Evolutionary conservation across 495 filamentous ascomycete genomes (phyloP), one percentile per base, ranked within the genome.

Genomic region (Tuber aestivum): DNA sequence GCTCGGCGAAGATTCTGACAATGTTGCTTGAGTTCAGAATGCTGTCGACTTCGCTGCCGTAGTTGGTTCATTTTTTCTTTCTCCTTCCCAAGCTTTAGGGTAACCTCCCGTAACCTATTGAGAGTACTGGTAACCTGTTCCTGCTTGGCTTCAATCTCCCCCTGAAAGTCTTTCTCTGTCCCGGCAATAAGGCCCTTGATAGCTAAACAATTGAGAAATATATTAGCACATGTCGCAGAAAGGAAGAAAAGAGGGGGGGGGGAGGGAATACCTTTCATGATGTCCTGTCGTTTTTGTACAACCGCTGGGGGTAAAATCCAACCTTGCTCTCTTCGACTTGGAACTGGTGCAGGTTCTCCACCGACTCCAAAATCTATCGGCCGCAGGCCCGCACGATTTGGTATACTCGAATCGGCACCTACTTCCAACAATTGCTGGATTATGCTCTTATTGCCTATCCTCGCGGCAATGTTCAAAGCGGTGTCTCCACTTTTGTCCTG

Each of bases 321-420:
- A 48, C 82, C 74, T 76, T 81, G 78, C 75, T 79, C 74, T 73
- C 82, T 75, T 76, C 82, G 69, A 71, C 76, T 78, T 73, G 81
- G 78, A 68, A 78, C 76, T 6, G 76, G 84, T 14, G 87, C 86
- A 78, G 87, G 90, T 44, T 90, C 87, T n/a, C 89, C 89, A 44
- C 93, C 94, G 35, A 99, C 92, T 14, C 95, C 95, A 85, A 97
- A 98, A 82, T 97, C 95, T 37, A 91, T 87, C 21, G 95, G 94
- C 73, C 92, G 88, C 18, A 97, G 87, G 35, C 94, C 94, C 41
- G 93, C 92, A 56, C 92, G 90, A 81, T 98, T 99, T 1, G 94
- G 88, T 80, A 99, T 94, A 61, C 90, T 88, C 35, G 94, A 90
- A 84, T 97, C 94, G 0, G 94, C 95, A 61, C 94, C 92, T 45